A percentile compares a stretch with the other conserved stretches of the same genome.
Conservation (phyloP, 2,329 filamentous ascomycete species). For the Cercospora brassicicola region DNA sequence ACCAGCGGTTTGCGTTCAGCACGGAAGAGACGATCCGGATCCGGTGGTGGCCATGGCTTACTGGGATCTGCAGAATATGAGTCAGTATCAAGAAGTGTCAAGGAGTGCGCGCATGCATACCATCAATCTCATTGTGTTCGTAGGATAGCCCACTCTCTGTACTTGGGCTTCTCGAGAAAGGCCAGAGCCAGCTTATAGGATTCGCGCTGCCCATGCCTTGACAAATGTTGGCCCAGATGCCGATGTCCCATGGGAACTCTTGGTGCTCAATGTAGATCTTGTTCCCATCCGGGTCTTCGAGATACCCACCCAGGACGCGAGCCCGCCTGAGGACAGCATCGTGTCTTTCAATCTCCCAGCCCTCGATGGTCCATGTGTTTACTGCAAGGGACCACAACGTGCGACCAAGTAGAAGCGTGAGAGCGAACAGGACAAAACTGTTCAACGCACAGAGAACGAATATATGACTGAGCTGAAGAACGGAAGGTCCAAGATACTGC, state of each 20-base stretch:
- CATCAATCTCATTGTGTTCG: slow-evolving; percentile 76
- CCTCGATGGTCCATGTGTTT: slow-evolving; percentile 79
- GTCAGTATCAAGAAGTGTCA: slow-evolving; percentile 42
- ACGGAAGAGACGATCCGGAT: slow-evolving; percentile 49
- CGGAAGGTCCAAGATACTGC: slow-evolving; percentile 68
- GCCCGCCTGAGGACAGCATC: slow-evolving; percentile 48
- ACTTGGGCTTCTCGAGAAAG: slow-evolving; percentile 58
- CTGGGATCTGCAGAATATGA: slow-evolving; percentile 41
- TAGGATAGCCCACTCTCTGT: slow-evolving; percentile 58
- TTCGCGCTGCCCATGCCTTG: slow-evolving; percentile 74
- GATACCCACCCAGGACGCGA: slow-evolving; percentile 55
- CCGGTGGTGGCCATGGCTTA: slow-evolving; percentile 52
- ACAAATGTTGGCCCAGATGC: slow-evolving; percentile 70
- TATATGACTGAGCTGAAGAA: slow-evolving; percentile 60
- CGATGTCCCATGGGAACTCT: slow-evolving; percentile 81
- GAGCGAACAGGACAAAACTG: slow-evolving; percentile 60
- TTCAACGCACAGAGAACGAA: slow-evolving; percentile 61
- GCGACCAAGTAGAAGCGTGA: slow-evolving; percentile 65
- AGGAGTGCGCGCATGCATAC: slow-evolving; percentile 36
- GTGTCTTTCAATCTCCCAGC: slow-evolving; percentile 63
- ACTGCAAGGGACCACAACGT: slow-evolving; percentile 62
- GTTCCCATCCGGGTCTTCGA: slow-evolving; percentile 57
- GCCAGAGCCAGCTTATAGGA: slow-evolving; percentile 67
- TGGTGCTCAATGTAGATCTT: slow-evolving; percentile 60
- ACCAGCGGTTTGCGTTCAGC: slow-evolving; percentile 29